Base-by-base conservation (phyloP, 305 asterid genomes). In the Euphrasia arctica region DNA sequence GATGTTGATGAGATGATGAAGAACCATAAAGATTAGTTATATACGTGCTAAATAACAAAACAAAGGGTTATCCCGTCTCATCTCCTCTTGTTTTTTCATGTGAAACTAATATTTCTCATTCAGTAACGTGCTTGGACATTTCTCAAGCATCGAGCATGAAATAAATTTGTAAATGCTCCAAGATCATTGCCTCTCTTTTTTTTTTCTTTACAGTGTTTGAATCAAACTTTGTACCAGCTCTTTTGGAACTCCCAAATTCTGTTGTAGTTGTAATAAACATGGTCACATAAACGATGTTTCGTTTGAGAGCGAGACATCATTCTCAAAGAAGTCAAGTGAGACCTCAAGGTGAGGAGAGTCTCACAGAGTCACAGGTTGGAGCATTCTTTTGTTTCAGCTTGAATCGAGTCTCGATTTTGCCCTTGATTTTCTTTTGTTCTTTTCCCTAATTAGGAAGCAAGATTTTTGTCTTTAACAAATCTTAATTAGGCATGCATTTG, bases 1-100 rank as follows among this genome's bases (percentile, higher is more conserved):
- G 97, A 90, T 61, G 88, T 90, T 15, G 95, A 84, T 41, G 97
- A 90, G 77, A 79, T 90, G 89, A 82, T 74, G 34, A 81, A 82
- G 68, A 81, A 74, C 70, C 89, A 84, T 72, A 88, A 80, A 75
- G 74, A 74, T 12, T 57, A 57, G 25, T 7, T 12, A 32, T 57
- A 57, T 10, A n/a, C 22, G 22, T 31, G 61, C 56, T 15, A 12
- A 39, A 5, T 15, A 66, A 12, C 11, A 2, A 15, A 66, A 49
- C 50, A 36, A 13, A 28, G 64, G 51, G 54, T 62, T 22, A n/a
- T 18, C 5, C 25, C n/a, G 58, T 18, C 22, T 48, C 15, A 43
- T 42, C 70, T n/a, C 41, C 52, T 42, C 70, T n/a, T 7, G 18
- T 11, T 5, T 51, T 22, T 34, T 34, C 58, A 18, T 54, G 58